A percentile compares a stretch with the other conserved stretches of the same genome.
phyloP scores from a whole-genome alignment of 306 rosid genomes.

The Vigna trinervia region DNA sequence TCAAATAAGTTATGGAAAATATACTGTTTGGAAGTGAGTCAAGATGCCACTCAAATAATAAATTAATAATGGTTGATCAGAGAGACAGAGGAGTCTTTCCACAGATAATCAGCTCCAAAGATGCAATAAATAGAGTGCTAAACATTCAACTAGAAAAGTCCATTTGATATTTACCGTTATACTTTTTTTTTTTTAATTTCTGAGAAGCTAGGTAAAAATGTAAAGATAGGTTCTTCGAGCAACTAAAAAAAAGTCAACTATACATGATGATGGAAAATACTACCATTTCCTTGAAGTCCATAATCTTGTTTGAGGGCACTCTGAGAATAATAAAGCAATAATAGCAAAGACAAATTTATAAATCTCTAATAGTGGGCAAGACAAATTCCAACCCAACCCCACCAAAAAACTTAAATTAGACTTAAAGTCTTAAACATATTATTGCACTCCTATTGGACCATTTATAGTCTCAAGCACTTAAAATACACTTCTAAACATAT shows the following conservation, averaged over 20 bases:
- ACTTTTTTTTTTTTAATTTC: not conserved
- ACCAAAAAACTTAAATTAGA: too few relatives aligned
- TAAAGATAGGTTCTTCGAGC: slow-evolving; percentile 3
- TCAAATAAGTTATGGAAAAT: not conserved
- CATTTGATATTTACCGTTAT: not conserved
- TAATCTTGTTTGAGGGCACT: not conserved
- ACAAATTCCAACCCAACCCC: not conserved
- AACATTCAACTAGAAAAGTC: slow-evolving; percentile 16
- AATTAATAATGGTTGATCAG: slow-evolving; percentile 17
- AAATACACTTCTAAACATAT: not conserved
- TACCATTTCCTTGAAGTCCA: too few relatives aligned
- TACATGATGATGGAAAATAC: not conserved
- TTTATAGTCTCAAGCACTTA: too few relatives aligned
- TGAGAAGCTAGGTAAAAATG: not conserved
- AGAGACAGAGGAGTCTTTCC: slow-evolving; percentile 4
- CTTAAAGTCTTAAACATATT: too few relatives aligned
- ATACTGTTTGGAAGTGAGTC: slow-evolving; percentile 17
- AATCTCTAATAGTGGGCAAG: too few relatives aligned
- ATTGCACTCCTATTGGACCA: too few relatives aligned
- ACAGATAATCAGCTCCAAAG: not conserved
- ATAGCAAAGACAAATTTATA: not conserved
- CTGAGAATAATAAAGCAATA: not conserved
- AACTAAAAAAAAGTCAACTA: not conserved
- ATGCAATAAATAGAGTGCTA: too few relatives aligned
- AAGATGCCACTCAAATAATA: slow-evolving; percentile 26